These are phyloP conservation scores for Euphorbia lathyris DNA, from an alignment of 345 rosid species.

Conservation along the genomic window DNA sequence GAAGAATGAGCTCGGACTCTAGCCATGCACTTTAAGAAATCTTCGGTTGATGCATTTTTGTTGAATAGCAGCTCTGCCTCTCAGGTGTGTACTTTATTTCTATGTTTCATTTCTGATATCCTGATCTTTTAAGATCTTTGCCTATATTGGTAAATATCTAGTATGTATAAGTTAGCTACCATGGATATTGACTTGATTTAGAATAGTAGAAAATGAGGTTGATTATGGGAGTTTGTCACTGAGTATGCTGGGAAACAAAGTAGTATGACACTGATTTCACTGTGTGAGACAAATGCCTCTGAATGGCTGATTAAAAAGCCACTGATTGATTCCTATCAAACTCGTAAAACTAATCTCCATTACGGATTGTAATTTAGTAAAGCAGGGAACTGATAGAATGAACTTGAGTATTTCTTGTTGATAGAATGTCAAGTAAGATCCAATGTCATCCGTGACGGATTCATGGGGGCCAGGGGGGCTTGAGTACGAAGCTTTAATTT, in stretches of 20 bases:
- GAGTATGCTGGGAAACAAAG: not conserved
- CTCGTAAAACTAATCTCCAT: not conserved
- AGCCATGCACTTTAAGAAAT: constrained; percentile 48
- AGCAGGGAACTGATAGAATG: not conserved
- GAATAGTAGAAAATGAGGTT: constrained; percentile 4
- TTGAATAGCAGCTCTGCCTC: constrained; percentile 50
- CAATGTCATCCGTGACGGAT: too few relatives aligned
- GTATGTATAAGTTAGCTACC: not conserved
- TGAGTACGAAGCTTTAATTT: too few relatives aligned
- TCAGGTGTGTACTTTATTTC: constrained; percentile 47
- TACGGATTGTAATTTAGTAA: not conserved
- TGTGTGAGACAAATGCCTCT: not conserved
- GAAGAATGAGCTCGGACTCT: constrained; percentile 62
- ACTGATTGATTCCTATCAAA: not conserved
- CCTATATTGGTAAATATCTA: not conserved
- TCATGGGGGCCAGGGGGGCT: too few relatives aligned
- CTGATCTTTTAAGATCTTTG: not conserved
- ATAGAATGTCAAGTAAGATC: too few relatives aligned
- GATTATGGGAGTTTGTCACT: not conserved
- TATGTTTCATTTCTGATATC: not conserved
- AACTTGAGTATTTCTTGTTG: too few relatives aligned
- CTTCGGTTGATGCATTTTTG: constrained; percentile 88
- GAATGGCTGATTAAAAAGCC: too few relatives aligned
- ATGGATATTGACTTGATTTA: not conserved
- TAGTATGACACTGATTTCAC: not conserved